These are phyloP conservation scores for Fusarium chuoi DNA, from an alignment of 2,329 filamentous ascomycete genomes.

Conservation along the genomic window DNA sequence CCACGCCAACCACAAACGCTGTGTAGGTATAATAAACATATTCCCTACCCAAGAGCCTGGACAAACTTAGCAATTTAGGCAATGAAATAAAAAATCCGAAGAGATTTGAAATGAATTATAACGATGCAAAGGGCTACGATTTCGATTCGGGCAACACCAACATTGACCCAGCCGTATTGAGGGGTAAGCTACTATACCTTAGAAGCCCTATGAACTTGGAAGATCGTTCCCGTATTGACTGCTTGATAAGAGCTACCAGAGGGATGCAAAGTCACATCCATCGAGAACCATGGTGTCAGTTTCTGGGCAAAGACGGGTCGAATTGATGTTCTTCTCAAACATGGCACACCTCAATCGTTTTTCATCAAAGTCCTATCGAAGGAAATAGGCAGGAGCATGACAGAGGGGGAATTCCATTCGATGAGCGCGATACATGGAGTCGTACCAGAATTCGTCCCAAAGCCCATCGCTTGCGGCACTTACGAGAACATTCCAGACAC, in stretches of 20 bases:
- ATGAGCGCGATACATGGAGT: neutral
- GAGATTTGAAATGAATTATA: neutral
- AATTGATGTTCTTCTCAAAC: accelerated
- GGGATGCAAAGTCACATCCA: neutral
- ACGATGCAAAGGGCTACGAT: neutral
- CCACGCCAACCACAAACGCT: neutral
- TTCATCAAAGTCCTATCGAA: neutral
- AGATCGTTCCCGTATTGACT: neutral
- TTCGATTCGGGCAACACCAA: neutral
- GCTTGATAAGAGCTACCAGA: neutral
- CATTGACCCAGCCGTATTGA: neutral
- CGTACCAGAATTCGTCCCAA: neutral
- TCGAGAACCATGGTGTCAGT: neutral
- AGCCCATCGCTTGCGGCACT: neutral
- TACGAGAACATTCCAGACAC: neutral
- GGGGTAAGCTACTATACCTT: neutral
- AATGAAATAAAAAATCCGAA: too few relatives aligned
- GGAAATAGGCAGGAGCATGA: neutral
- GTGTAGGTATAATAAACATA: neutral
- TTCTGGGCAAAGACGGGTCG: neutral
- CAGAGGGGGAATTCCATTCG: neutral
- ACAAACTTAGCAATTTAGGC: neutral
- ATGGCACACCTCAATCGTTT: neutral
- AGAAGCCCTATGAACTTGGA: neutral
- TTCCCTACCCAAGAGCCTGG: neutral